These are phyloP conservation scores for Avena sativa DNA, from an alignment of 176 grass and related monocot genomes.

Conservation along the genomic window DNA sequence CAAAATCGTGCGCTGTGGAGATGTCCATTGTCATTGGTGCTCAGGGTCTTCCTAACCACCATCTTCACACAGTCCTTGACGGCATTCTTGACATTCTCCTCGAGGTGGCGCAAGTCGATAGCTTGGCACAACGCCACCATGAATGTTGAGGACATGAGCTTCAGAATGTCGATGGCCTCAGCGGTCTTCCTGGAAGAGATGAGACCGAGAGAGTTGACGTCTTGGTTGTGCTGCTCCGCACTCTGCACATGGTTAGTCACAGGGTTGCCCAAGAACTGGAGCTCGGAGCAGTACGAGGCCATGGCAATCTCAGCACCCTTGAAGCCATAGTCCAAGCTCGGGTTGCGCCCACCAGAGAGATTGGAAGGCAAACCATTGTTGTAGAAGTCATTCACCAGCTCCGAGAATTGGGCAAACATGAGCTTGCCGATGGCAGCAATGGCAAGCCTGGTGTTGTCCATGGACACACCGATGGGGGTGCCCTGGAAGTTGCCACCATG, in stretches of 20 bases:
- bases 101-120: slow-evolving; percentile 72
- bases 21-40: slow-evolving; percentile 37
- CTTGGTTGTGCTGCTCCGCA: slow-evolving; percentile 94
- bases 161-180: slow-evolving; percentile 81
- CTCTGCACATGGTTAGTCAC: slow-evolving; percentile 96
- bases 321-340: slow-evolving; percentile 92
- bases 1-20: slow-evolving; percentile 68
- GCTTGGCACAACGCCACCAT: slow-evolving; percentile 77
- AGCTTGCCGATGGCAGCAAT: slow-evolving; percentile 93
- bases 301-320: slow-evolving; percentile 95
- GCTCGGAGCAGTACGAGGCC: slow-evolving; percentile 90
- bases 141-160: slow-evolving; percentile 94
- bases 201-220: slow-evolving; percentile 89
- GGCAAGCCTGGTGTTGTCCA: slow-evolving; percentile 93
- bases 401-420: slow-evolving; percentile 93
- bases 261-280: slow-evolving; percentile 86
- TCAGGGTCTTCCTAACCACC: slow-evolving; percentile 64
- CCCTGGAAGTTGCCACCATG: slow-evolving; percentile 96
- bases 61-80: slow-evolving; percentile 60
- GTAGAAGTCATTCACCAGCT: slow-evolving; percentile 91
- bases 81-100: slow-evolving; percentile 72
- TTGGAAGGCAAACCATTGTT: slow-evolving; percentile 91
- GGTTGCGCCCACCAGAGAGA: slow-evolving; percentile 80
- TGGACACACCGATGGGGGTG: slow-evolving; percentile 90
- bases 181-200: slow-evolving; percentile 86